phyloP scores from a whole-genome alignment of 1,284 basidiomycete genomes.

The Ustilago loliicola region DNA sequence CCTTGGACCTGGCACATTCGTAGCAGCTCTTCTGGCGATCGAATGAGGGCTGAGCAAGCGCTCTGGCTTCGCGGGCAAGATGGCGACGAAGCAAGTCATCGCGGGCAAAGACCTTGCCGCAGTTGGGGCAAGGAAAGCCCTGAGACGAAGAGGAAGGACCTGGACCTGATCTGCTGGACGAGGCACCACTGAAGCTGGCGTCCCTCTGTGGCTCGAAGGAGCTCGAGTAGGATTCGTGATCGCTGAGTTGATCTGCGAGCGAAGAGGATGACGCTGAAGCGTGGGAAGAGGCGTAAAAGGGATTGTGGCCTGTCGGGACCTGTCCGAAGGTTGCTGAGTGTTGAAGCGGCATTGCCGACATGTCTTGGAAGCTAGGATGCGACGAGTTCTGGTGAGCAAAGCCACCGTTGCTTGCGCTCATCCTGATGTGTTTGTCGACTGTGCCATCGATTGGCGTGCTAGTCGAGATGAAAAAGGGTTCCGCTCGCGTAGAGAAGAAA shows the following conservation, averaged over 20 bases:
- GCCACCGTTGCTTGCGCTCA: slow-evolving; percentile 35
- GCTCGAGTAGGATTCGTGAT: slow-evolving; percentile 49
- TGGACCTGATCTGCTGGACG: slow-evolving; percentile 33
- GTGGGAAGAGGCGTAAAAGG: slow-evolving; percentile 47
- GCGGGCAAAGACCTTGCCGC: slow-evolving; percentile 59
- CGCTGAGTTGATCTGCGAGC: slow-evolving; percentile 45
- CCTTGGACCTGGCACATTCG: slow-evolving; percentile 63
- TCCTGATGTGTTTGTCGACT: slow-evolving; percentile 2
- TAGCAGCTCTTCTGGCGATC: slow-evolving; percentile 65
- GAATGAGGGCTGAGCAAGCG: slow-evolving; percentile 56
- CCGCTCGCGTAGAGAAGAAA: not conserved
- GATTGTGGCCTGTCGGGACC: slow-evolving; percentile 14
- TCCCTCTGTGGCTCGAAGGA: slow-evolving; percentile 36
- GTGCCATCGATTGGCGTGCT: slow-evolving; percentile 3
- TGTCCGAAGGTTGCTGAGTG: slow-evolving; percentile 28
- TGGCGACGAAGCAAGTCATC: slow-evolving; percentile 60
- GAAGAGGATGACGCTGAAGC: slow-evolving; percentile 50
- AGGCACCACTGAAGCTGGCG: slow-evolving; percentile 22
- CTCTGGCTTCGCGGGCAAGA: slow-evolving; percentile 57
- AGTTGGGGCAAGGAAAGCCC: slow-evolving; percentile 56
- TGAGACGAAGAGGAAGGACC: slow-evolving; percentile 48
- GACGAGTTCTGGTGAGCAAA: slow-evolving; percentile 18
- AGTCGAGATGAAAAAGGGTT: not conserved
- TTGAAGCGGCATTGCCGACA: slow-evolving; percentile 31
- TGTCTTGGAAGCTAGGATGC: slow-evolving; percentile 23